Evolutionary conservation across 139 green algal genomes (phyloP), one percentile per base, ranked within the genome.

Genomic region (Nannochloris sp.): DNA sequence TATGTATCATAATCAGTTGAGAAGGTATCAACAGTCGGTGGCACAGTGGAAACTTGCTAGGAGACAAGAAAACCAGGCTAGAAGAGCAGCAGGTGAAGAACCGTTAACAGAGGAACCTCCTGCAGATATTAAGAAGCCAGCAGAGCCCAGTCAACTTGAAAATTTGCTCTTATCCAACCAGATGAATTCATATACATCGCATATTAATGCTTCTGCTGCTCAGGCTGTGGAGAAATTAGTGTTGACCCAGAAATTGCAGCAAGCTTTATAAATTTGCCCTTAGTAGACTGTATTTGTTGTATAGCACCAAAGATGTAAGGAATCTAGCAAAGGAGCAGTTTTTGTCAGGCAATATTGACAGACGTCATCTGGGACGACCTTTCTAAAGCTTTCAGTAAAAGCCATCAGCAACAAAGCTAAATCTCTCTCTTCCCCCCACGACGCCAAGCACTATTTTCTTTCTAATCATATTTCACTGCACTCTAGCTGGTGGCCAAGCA

Each of bases 81-180:
- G 92, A 69, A 64, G 79, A 3, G 74, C 82, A 32, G 74, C 55
- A 46, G 72, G 71, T 9, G 89, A 97, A 73, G 95, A 98, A 71
- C 72, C 80, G 23, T 80, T 99, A 68, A 84, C 92, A 2, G 95
- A 99, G 73, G 94, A 99, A 74, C 93, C 97, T 67, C 83, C 86
- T 0, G 70, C 70, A 51, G 71, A 85, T 67, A 95, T 93, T 81
- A 96, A 95, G 76, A 81, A 90, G 4, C 67, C 91, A 2, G 64
- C 85, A 0, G 92, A 98, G 79, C 95, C 94, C 24, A 84, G 65
- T 35, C 77, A 85, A 47, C 72, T 99, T 60, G 93, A 99, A 65
- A 76, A 66, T 39, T 93, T 90, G 74, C 81, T 99, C 24, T 83
- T 97, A 59, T 72, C 58, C 54, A 85, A 83, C 58, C 75, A 84